Conservation (phyloP, 75 land plant genomes). For the Cryptomeria japonica region DNA sequence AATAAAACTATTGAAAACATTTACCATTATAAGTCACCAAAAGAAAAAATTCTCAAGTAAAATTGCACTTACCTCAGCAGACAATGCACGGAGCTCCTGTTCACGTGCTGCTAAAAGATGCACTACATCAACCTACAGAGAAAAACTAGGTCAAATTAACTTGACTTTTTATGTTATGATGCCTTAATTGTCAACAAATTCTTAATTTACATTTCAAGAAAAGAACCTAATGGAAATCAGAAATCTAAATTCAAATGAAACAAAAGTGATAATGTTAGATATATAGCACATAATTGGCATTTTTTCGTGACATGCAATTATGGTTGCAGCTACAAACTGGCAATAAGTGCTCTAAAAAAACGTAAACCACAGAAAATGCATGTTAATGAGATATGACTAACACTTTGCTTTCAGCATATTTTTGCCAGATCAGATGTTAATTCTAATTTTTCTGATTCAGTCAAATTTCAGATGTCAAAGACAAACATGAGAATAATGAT, state of each 20-base stretch:
- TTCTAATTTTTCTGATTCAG: not conserved
- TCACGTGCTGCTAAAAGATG: conserved; percentile 94
- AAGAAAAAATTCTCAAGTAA: conserved; percentile 6
- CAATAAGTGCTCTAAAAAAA: not conserved
- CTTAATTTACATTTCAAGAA: not conserved
- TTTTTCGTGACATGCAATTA: conserved; percentile 12
- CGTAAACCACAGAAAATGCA: not conserved
- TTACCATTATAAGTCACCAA: not conserved
- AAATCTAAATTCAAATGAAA: not conserved
- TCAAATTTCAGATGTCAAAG: not conserved
- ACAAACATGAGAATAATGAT: not conserved
- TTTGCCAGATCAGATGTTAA: not conserved
- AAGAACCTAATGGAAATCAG: not conserved
- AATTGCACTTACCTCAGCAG: conserved; percentile 79
- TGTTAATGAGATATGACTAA: not conserved
- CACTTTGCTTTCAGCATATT: not conserved
- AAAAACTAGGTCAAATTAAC: conserved; percentile 2
- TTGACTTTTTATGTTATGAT: not conserved
- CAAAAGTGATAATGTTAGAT: not conserved
- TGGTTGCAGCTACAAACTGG: conserved; percentile 8
- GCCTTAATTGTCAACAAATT: not conserved
- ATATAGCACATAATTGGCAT: not conserved
- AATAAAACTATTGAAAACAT: not conserved
- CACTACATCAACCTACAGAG: conserved; percentile 85
- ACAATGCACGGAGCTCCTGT: conserved; percentile 88